Percentiles rank a stretch among this genome's conserved stretches.
Evolutionary conservation across 108 stramenopile genomes (phyloP).

Genomic region (Nitzschia sp.): DNA sequence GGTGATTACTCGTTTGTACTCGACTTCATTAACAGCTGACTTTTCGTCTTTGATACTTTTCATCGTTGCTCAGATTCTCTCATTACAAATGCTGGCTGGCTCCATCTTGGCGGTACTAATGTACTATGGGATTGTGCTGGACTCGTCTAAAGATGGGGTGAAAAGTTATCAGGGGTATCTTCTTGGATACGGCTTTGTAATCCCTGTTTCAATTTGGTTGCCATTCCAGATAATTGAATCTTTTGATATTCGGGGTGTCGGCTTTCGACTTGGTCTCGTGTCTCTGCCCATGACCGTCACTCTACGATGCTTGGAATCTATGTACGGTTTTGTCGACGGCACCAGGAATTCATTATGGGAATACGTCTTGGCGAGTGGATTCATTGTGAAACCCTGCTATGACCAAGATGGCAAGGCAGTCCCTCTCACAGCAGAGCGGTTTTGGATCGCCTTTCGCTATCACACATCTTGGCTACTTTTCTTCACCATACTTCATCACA

Average conservation of each 20-base stretch:
- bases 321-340: slow-evolving; percentile 8
- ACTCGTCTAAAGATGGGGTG: not conserved
- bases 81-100: slow-evolving; percentile 4
- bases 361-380: slow-evolving; percentile 2
- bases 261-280: slow-evolving; percentile 2
- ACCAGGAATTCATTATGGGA: not conserved
- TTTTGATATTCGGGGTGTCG: slow-evolving; percentile 11
- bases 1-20: too few relatives aligned
- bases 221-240: slow-evolving; percentile 11
- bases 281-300: slow-evolving; percentile 11
- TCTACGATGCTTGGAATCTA: slow-evolving; percentile 17
- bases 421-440: not conserved
- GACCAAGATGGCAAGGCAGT: not conserved
- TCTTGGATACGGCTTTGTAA: slow-evolving; percentile 18
- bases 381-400: slow-evolving; percentile 5
- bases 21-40: too few relatives aligned
- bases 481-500: not conserved
- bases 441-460: not conserved
- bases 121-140: slow-evolving; percentile 13
- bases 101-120: not conserved
- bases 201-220: slow-evolving; percentile 7
- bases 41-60: not conserved
- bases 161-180: slow-evolving; percentile 7
- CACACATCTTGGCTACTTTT: slow-evolving; percentile 5
- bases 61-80: slow-evolving; percentile 4